Evolutionary conservation across 176 grass and related monocot species (phyloP), one percentile per base, ranked within the genome.

Genomic region (Coix lacrymajobi): DNA sequence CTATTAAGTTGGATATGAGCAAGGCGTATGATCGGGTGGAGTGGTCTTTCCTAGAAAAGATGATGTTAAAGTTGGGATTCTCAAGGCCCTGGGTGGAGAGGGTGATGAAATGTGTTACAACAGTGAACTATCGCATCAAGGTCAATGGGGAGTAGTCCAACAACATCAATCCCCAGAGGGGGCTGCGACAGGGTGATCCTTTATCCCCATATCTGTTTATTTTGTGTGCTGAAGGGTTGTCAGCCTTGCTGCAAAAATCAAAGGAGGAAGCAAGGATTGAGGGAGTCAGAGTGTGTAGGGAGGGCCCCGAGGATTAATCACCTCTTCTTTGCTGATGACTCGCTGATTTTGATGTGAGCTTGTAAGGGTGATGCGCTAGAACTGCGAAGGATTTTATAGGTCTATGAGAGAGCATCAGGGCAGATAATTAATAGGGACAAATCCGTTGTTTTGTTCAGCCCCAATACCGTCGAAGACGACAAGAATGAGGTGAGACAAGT

Each of bases 331-430:
- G 64, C 17, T 1, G 64, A 67, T 22, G 33, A 67, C 2, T 67
- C 64, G 0, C 17, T 67, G 1, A 5, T 67, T 0, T 11, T 67
- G 0, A 38, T 37, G 64, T 0, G 33, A 0, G 64, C 64, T 1
- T 0, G 0, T 1, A 0, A 2, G 2, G 17, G 5, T 19, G 32
- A 38, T 38, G 64, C 64, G 0, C 7, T 1, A 0, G 33, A 22
- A 8, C 7, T 67, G 2, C 2, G 10, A 5, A 37, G 17, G 1
- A 67, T 67, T 0, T 0, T 67, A 0, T 1, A 20, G 0, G 5
- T 11, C 0, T 67, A 67, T 22, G 64, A 67, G 17, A 8, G 7
- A 4, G 32, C 17, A 0, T 67, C 33, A 0, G 17, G 32, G 0
- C 32, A 67, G 9, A 7, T 37, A 7, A 38, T 22, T 10, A 67